Conservation (phyloP, 1,284 basidiomycete genomes). For the Marasmius oreades region DNA sequence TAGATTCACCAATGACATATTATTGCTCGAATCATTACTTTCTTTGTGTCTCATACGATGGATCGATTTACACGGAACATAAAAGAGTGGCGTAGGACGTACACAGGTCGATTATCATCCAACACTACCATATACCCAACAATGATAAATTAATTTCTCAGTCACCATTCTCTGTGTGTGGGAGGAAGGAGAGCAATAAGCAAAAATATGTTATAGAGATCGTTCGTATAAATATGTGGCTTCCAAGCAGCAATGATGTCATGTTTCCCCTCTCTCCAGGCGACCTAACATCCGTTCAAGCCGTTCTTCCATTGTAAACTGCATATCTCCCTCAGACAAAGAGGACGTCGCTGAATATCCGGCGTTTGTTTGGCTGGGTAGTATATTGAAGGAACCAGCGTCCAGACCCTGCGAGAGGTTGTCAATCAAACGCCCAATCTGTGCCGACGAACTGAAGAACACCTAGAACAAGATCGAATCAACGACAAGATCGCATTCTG, state of each 20-base stretch:
- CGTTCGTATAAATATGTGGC: constrained; percentile 17
- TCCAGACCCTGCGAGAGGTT: constrained; percentile 74
- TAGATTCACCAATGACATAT: constrained; percentile 52
- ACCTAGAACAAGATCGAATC: constrained; percentile 43
- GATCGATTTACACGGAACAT: constrained; percentile 55
- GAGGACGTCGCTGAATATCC: constrained; percentile 59
- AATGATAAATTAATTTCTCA: constrained; percentile 13
- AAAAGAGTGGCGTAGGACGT: constrained; percentile 10
- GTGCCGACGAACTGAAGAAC: constrained; percentile 72
- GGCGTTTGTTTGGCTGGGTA: constrained; percentile 30
- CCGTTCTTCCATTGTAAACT: constrained; percentile 72
- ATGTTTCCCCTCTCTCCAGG: constrained; percentile 32
- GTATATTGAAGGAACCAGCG: constrained; percentile 76
- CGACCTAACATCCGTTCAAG: constrained; percentile 70
- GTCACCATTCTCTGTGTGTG: background rate
- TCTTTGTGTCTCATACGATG: constrained; percentile 70
- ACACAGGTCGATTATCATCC: background rate
- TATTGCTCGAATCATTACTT: constrained; percentile 61
- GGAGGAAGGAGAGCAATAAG: background rate
- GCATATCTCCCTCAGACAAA: constrained; percentile 55
- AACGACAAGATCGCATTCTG: constrained; percentile 15
- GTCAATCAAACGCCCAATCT: constrained; percentile 79
- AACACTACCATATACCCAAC: background rate
- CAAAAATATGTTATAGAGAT: background rate
- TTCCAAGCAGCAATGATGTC: constrained; percentile 24